Percentiles rank a stretch among this genome's conserved stretches.
Evolutionary conservation across 148 eudicot genomes (phyloP).

Genomic region (Chenopodium formosanum): DNA sequence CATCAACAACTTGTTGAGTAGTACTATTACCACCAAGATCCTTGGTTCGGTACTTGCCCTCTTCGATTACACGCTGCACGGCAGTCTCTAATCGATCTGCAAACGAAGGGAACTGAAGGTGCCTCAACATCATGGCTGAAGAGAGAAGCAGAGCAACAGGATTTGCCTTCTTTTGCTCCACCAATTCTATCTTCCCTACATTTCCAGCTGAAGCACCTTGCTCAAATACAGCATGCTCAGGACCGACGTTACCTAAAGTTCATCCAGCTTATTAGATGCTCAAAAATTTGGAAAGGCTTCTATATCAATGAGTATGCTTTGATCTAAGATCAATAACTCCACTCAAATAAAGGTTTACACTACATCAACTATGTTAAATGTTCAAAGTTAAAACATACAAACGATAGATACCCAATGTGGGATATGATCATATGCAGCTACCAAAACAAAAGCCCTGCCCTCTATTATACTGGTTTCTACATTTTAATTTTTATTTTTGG

Average conservation of each 20-base stretch:
- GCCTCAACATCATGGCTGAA: constrained; percentile 86
- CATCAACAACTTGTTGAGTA: constrained; percentile 77
- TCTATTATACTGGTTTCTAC: too few relatives aligned
- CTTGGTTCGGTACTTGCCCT: constrained; percentile 53
- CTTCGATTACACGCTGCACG: constrained; percentile 54
- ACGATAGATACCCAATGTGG: not conserved
- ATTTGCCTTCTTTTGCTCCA: constrained; percentile 70
- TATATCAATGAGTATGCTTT: not conserved
- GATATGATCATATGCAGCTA: not conserved
- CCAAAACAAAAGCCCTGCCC: not conserved
- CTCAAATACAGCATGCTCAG: constrained; percentile 78
- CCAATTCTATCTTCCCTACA: constrained; percentile 63
- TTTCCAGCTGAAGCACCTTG: constrained; percentile 96
- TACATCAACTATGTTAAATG: not conserved
- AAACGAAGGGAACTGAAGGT: constrained; percentile 72
- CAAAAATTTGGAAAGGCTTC: not conserved
- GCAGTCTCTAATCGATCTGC: constrained; percentile 75
- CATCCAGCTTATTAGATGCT: not conserved
- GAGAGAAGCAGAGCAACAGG: constrained; percentile 80
- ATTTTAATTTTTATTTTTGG: too few relatives aligned
- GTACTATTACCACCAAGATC: constrained; percentile 73
- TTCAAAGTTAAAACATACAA: not conserved
- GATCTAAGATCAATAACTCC: not conserved
- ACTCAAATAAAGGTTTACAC: not conserved
- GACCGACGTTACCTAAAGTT: constrained; percentile 69